phyloP scores from a whole-genome alignment of 2,329 filamentous ascomycete genomes.

The Cladorrhinum sp. region DNA sequence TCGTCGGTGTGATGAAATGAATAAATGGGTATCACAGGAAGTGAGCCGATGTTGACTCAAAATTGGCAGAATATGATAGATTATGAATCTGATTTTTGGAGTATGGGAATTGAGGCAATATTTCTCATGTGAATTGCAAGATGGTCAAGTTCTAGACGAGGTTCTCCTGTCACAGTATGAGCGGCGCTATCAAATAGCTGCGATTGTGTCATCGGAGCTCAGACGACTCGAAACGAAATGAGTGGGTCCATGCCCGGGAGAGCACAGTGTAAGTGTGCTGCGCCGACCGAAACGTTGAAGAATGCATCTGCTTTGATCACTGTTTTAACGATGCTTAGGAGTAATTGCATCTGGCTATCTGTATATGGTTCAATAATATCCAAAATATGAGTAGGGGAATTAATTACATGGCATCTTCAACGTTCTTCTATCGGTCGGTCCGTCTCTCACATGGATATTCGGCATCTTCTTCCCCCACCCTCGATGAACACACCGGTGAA shows the following conservation, averaged over 20 bases:
- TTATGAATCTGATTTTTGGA: background rate
- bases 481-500: background rate
- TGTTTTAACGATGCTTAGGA: too few relatives aligned
- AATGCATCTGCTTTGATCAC: background rate
- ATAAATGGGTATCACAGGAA: slow-evolving; percentile 4
- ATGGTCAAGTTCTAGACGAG: background rate
- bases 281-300: background rate
- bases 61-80: background rate
- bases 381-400: too few relatives aligned
- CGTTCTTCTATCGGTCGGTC: too few relatives aligned
- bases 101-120: background rate
- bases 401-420: too few relatives aligned
- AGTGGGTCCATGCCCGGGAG: slow-evolving; percentile 7
- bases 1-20: background rate
- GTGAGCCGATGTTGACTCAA: background rate
- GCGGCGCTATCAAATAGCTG: background rate
- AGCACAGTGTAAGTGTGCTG: background rate
- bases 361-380: too few relatives aligned
- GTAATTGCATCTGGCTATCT: too few relatives aligned
- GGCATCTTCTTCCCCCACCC: background rate
- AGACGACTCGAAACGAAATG: slow-evolving; percentile 11
- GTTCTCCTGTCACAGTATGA: too few relatives aligned
- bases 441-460: background rate
- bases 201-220: slow-evolving; percentile 22
- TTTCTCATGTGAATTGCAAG: background rate